These are phyloP conservation scores for Teunomyces gatunensis DNA, from an alignment of 805 yeast genomes.

Conservation along the genomic window DNA sequence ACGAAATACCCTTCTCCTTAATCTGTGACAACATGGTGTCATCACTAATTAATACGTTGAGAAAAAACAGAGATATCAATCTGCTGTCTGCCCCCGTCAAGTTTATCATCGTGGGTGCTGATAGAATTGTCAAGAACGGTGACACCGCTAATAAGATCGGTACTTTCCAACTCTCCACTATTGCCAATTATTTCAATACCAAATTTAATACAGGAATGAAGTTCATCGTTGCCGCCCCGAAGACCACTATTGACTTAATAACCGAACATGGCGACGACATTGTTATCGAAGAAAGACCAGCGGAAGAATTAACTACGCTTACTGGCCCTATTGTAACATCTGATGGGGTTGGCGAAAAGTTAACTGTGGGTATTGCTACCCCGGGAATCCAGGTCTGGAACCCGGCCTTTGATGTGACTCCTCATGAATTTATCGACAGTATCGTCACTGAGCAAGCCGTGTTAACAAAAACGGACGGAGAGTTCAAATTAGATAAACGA, in stretches of 20 bases:
- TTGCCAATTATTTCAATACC: conserved; percentile 53
- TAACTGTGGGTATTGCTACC: conserved; percentile 78
- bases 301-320: conserved; percentile 71
- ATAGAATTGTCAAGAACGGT: conserved; percentile 88
- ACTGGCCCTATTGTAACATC: conserved; percentile 50
- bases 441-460: conserved; percentile 81
- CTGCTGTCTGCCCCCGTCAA: conserved; percentile 61
- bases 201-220: conserved; percentile 47
- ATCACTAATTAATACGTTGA: conserved; percentile 54
- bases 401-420: conserved; percentile 95
- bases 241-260: conserved; percentile 76
- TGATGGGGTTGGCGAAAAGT: conserved; percentile 31
- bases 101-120: conserved; percentile 92
- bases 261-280: conserved; percentile 72
- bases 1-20: conserved; percentile 81
- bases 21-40: conserved; percentile 92
- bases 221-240: conserved; percentile 94
- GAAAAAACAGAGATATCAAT: conserved; percentile 26
- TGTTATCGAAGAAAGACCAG: conserved; percentile 83
- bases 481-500: conserved; percentile 40
- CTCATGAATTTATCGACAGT: conserved; percentile 76
- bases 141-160: conserved; percentile 97
- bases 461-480: conserved; percentile 48
- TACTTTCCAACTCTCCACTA: conserved; percentile 79
- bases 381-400: conserved; percentile 88